These are phyloP conservation scores for Aspergillus sclerotiicarbonarius DNA, from an alignment of 495 filamentous ascomycete species.

Conservation along the genomic window DNA sequence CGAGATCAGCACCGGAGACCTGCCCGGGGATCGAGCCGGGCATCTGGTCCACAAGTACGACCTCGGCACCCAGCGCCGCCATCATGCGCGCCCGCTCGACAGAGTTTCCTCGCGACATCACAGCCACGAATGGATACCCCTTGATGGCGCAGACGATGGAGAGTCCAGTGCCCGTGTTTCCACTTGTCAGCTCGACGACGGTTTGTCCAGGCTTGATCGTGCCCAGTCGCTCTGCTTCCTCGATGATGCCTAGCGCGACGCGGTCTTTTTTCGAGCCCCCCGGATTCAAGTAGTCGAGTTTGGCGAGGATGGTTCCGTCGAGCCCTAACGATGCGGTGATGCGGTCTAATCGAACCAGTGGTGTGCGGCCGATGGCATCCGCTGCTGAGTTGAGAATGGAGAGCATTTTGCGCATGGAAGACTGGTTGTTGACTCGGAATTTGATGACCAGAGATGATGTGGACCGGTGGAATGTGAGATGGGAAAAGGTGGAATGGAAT, in stretches of 20 bases:
- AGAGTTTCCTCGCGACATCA: no score
- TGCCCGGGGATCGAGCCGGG: no score
- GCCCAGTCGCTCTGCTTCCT: conserved; percentile 76
- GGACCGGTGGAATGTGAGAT: no score
- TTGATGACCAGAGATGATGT: no score
- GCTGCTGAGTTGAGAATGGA: no score
- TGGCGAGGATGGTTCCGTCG: conserved; percentile 76
- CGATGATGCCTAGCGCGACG: conserved; percentile 87
- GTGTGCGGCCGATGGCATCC: conserved; percentile 77
- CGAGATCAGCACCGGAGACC: conserved; percentile 76
- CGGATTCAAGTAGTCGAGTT: conserved; percentile 79
- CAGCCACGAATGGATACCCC: conserved; percentile 87
- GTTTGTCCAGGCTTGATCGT: conserved; percentile 88
- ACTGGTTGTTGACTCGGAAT: no score
- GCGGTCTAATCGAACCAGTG: conserved; percentile 81
- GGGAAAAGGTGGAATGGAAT: no score
- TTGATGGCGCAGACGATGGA: no score
- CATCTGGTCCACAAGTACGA: no score
- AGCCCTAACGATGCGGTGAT: conserved; percentile 79
- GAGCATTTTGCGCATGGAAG: no score
- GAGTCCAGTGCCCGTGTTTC: conserved; percentile 80
- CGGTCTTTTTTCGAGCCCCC: conserved; percentile 90
- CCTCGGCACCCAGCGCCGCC: no score
- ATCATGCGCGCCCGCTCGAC: no score
- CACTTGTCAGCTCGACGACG: conserved; percentile 86